Evolutionary conservation across 768 basidiomycete species (phyloP).

Genomic region (Tulasnella sp.): DNA sequence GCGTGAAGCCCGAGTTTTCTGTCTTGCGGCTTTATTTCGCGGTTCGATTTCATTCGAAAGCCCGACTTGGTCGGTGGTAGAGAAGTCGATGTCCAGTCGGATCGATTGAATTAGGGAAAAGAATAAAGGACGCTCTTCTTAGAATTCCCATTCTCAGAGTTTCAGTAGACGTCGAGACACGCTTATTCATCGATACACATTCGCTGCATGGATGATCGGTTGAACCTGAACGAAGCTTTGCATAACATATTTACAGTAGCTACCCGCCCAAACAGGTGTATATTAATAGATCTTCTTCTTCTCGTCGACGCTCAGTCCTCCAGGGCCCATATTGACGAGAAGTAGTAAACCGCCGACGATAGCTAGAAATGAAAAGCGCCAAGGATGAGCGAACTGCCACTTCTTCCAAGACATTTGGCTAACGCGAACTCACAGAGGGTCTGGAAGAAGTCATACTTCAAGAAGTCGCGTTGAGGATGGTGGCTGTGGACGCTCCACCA

Average conservation of each 20-base stretch:
- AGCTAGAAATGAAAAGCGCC: conserved; percentile 42
- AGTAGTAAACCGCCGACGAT: conserved; percentile 97
- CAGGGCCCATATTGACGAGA: conserved; percentile 97
- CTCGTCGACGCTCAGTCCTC: conserved; percentile 96
- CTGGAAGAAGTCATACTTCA: conserved; percentile 99
- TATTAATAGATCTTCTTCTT: conserved; percentile 90
- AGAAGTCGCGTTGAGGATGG: conserved; percentile 96
- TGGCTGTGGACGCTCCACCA: conserved; percentile 93
- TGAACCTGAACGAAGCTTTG: conserved; percentile 7
- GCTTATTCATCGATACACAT: background rate
- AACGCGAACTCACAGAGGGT: conserved; percentile 60
- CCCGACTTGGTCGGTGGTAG: background rate
- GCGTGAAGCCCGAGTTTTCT: background rate
- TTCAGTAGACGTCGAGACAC: background rate
- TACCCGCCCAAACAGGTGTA: background rate
- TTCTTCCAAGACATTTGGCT: background rate
- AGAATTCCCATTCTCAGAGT: background rate
- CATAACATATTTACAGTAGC: background rate
- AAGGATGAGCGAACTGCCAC: background rate
- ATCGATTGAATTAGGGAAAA: background rate
- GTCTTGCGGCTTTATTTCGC: background rate
- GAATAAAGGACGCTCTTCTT: background rate
- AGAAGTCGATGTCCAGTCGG: background rate
- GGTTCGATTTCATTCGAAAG: background rate
- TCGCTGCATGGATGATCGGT: background rate